Evolutionary conservation across 805 yeast genomes (phyloP).

Genomic region (Cephaloascus albidus): DNA sequence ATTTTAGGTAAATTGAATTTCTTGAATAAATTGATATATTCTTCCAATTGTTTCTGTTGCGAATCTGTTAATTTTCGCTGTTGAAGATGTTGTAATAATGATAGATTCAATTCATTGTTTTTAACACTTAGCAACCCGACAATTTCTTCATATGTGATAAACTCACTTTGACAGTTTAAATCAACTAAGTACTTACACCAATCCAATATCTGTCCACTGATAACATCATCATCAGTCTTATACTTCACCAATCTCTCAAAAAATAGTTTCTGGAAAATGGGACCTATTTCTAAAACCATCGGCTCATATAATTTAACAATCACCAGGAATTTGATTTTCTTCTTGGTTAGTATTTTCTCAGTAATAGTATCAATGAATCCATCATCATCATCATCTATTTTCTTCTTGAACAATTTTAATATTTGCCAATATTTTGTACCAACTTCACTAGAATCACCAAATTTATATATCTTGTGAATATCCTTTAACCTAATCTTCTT

Average conservation of each 20-base stretch:
- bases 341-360: constrained; percentile 20
- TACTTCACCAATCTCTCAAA: not conserved
- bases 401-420: constrained; percentile 13
- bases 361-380: constrained; percentile 15
- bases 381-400: constrained; percentile 7
- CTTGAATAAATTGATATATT: not conserved
- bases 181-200: constrained; percentile 14
- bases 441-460: constrained; percentile 30
- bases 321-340: constrained; percentile 12
- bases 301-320: constrained; percentile 19
- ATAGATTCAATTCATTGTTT: constrained; percentile 1
- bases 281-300: constrained; percentile 8
- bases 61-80: constrained; percentile 17
- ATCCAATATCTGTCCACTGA: constrained; percentile 8
- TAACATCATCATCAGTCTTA: constrained; percentile 1
- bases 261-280: not conserved
- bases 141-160: constrained; percentile 10
- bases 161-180: constrained; percentile 2
- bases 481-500: constrained; percentile 41
- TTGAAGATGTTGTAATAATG: constrained; percentile 3
- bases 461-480: constrained; percentile 24
- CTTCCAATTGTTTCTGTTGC: constrained; percentile 12
- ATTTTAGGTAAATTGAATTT: not conserved
- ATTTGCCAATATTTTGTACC: constrained; percentile 35
- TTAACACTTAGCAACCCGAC: constrained; percentile 1